Evolutionary conservation across 169 alveolate genomes (phyloP).

Genomic region (Cryptosporidium xiaoi): DNA sequence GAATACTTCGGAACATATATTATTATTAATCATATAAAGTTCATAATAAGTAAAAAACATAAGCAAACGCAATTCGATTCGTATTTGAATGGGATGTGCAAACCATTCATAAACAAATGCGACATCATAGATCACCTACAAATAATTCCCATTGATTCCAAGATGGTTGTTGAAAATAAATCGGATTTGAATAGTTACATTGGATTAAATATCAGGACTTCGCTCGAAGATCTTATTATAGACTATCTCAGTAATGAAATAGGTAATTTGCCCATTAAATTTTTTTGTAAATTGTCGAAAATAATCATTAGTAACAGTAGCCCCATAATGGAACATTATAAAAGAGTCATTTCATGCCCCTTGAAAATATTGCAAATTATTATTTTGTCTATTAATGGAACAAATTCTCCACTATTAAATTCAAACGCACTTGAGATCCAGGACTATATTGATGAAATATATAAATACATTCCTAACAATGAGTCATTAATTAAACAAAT

Average conservation of each 20-base stretch:
- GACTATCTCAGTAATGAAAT: conserved; percentile 18
- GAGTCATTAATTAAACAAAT: conserved; percentile 13
- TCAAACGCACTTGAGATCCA: conserved; percentile 44
- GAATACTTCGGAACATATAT: conserved; percentile 10
- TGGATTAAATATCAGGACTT: background rate
- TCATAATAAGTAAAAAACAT: background rate
- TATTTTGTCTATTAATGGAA: conserved; percentile 42
- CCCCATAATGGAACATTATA: background rate
- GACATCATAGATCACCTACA: background rate
- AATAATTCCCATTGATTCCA: background rate
- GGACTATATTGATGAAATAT: conserved; percentile 36
- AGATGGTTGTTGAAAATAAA: background rate
- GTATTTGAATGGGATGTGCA: background rate
- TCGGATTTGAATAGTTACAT: background rate
- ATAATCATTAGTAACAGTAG: conserved; percentile 20
- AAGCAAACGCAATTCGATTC: background rate
- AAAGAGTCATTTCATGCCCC: conserved; percentile 49
- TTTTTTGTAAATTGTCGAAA: conserved; percentile 26
- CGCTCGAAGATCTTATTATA: conserved; percentile 26
- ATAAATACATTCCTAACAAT: conserved; percentile 53
- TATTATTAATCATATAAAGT: conserved; percentile 6
- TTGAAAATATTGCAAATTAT: conserved; percentile 49
- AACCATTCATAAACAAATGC: conserved; percentile 13
- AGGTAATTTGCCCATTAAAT: background rate
- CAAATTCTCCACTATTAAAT: conserved; percentile 30